A percentile compares a stretch with the other conserved stretches of the same genome.
These are phyloP conservation scores for Pythium pectinolyticum DNA, from an alignment of 352 stramenopile species.

Conservation along the genomic window DNA sequence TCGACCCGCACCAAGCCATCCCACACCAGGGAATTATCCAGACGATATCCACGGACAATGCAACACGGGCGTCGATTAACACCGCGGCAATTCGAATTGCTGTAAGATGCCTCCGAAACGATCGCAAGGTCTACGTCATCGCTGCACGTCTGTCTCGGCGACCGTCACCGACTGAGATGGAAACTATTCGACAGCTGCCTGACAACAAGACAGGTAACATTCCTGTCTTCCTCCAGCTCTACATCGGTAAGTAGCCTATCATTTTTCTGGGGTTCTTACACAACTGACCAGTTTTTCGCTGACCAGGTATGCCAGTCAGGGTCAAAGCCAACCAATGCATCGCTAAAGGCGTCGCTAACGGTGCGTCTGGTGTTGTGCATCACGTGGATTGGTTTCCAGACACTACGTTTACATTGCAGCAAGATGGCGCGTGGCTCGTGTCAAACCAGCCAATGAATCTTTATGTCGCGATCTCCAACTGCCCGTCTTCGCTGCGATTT, in stretches of 20 bases:
- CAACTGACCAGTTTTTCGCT: too few relatives aligned
- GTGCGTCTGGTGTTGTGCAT: constrained; percentile 1
- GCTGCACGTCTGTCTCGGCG: not conserved
- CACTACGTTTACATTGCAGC: not conserved
- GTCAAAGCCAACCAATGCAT: constrained; percentile 23
- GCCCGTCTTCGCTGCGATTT: not conserved
- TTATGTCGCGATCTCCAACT: constrained; percentile 7
- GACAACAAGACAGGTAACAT: constrained; percentile 14
- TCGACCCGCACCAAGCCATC: too few relatives aligned
- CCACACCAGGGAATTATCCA: not conserved
- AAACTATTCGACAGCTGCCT: not conserved
- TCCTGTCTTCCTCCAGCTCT: not conserved
- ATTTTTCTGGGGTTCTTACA: not conserved
- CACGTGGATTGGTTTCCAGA: constrained; percentile 4
- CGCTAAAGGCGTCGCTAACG: constrained; percentile 10
- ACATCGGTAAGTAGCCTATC: not conserved
- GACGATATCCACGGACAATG: constrained; percentile 11
- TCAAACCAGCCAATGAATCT: not conserved
- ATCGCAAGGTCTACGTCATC: not conserved
- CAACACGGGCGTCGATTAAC: not conserved
- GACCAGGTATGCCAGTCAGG: constrained; percentile 15
- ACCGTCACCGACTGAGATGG: not conserved
- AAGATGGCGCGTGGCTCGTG: not conserved
- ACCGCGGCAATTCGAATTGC: constrained; percentile 1
- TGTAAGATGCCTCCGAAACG: constrained; percentile 1